Evolutionary conservation across 345 rosid species (phyloP), one percentile per base, ranked within the genome.

Genomic region (Eucalyptus dawsonii): DNA sequence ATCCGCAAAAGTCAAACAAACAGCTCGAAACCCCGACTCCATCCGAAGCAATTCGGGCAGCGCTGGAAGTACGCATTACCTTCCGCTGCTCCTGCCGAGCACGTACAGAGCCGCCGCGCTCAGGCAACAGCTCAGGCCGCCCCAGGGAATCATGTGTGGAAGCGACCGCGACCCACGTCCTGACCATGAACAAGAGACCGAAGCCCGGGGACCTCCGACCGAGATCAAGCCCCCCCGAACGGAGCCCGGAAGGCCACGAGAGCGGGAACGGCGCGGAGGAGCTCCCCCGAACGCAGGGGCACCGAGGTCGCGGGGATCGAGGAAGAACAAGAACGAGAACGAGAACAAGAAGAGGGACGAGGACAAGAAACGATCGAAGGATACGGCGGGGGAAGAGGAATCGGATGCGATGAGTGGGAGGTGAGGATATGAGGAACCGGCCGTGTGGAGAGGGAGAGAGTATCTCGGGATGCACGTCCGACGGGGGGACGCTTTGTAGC

Each of bases 81-180:
- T 96, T 94, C 97, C 98, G 88, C 99, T 95, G 92, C 98, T 96
- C 90, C 96, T 92, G 90, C 99, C 99, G 44, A 98, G 99, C 51
- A 98, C 94, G 89, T 95, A 97, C 42, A 96, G 96, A 42, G 97
- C 98, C 54, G 98, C 98, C 27, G 96, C 98, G 89, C 99, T 94
- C 85, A 98, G 88, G 94, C 99, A 98, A 91, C 99, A 98, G 87
- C 92, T 91, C 88, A 97, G 92, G 86, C 99, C 99, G 87, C 98
- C 94, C 98, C 98, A 97, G 11, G 98, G 99, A 91, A 97, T 89
- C 98, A 87, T 89, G 40, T 50, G 27, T 29, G 69, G 58, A 86
- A 54, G 50, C 44, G 50, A 40, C 25, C 44, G 29, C 88, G 40
- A n/a, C n/a, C 34, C 34, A 17, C 25, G 14, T 21, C 21, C 47